Evolutionary conservation across 2,329 filamentous ascomycete genomes (phyloP), one percentile per base, ranked within the genome.

Genomic region (Neopestalotiopsis clavispora): DNA sequence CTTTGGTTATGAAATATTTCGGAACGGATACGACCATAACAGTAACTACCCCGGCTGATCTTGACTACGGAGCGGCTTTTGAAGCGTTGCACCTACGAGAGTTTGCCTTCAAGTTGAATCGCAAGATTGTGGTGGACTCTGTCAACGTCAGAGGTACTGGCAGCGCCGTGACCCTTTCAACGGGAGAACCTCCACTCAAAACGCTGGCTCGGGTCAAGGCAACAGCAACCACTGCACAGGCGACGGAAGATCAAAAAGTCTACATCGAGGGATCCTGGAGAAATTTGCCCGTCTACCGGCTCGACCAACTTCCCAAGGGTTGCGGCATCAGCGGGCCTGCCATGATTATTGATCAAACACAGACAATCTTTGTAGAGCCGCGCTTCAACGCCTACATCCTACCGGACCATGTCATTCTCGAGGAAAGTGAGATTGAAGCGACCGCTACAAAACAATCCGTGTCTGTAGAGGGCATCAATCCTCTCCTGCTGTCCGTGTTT

Each of bases 401-500:
- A 0, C 72, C 78, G 4, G 77, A 75, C 45, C 77, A 80, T 45
- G 78, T 82, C 9, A 74, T 83, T 14, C 77, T 83, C 38, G 80
- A 82, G 30, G 75, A 75, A 58, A 34, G 67, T 13, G n/a, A 65
- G 9, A 7, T 6, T 13, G 38, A 45, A 66, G 64, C 42, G 4
- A 52, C 6, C 9, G 10, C n/a, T 17, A 40, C 17, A 57, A 69
- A 68, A 84, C 90, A 65, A 92, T 89, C 45, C n/a, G 45, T 52
- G 6, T 52, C 45, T 70, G 49, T 4, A 42, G 40, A 71, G 38
- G 71, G 79, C 45, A 84, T 88, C 30, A 90, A 94, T 74, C 92
- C 92, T 0, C 92, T 95, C 73, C 86, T 92, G 77, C 84, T 95
- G 1, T 92, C 89, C 73, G 91, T 95, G 68, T 95, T 95, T 74